A percentile compares a stretch with the other conserved stretches of the same genome.
Evolutionary conservation across 1,139 yeast species (phyloP).

Genomic region (Yamadazyma triangularis): DNA sequence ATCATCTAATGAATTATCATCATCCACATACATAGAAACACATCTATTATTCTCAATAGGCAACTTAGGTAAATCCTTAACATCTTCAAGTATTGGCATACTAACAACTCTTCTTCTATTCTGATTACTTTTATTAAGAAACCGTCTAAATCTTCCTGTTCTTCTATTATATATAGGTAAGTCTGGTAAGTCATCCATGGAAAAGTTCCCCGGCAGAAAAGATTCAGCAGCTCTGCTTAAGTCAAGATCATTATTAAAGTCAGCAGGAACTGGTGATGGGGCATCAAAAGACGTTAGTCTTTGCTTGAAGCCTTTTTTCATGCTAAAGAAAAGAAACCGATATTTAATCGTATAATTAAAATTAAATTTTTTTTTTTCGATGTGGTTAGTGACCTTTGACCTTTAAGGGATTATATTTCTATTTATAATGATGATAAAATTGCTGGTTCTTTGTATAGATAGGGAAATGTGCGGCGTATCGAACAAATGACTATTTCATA

Average conservation of each 20-base stretch:
- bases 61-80: constrained; percentile 8
- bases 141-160: constrained; percentile 20
- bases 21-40: constrained; percentile 1
- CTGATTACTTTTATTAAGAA: constrained; percentile 7
- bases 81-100: constrained; percentile 15
- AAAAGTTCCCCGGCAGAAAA: constrained; percentile 23
- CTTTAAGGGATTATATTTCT: no score
- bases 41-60: constrained; percentile 7
- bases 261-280: constrained; percentile 20
- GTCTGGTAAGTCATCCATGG: constrained; percentile 28
- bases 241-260: constrained; percentile 16
- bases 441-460: no score
- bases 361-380: no score
- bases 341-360: no score
- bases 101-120: constrained; percentile 15
- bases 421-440: no score
- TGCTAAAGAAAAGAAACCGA: no score
- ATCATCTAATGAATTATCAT: neutral
- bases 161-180: constrained; percentile 23
- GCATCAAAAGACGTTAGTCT: constrained; percentile 20
- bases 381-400: no score
- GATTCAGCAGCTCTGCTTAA: constrained; percentile 26
- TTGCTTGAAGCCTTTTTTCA: constrained; percentile 20
- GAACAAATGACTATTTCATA: no score
- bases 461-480: no score